Evolutionary conservation across 1,284 basidiomycete genomes (phyloP).

Genomic region (Ceraceosorus guamensis): DNA sequence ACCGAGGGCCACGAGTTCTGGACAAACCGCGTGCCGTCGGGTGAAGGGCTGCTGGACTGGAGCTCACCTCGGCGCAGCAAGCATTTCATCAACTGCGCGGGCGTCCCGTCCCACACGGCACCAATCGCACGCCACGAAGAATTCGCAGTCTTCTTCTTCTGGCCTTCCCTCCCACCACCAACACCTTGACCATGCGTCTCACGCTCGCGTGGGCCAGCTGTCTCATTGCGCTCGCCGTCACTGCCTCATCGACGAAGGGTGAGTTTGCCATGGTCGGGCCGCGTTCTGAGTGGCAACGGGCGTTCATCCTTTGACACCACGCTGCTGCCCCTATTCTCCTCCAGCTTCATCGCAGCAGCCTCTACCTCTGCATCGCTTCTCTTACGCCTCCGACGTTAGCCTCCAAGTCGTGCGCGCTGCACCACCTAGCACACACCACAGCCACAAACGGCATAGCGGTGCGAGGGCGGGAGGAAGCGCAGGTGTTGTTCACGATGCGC

Average conservation of each 20-base stretch:
- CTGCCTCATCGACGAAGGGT: too few relatives aligned
- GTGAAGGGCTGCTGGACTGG: too few relatives aligned
- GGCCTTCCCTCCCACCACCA: too few relatives aligned
- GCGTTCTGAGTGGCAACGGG: neutral
- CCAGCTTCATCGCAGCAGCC: slow-evolving; percentile 5
- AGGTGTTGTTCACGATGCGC: neutral
- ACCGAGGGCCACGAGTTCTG: too few relatives aligned
- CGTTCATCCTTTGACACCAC: neutral
- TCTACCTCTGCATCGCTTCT: slow-evolving; percentile 8
- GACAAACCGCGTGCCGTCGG: too few relatives aligned
- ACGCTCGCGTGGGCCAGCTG: neutral
- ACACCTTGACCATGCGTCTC: too few relatives aligned
- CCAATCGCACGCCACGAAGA: too few relatives aligned
- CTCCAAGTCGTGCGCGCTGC: slow-evolving; percentile 9
- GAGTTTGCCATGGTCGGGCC: neutral
- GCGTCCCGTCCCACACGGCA: too few relatives aligned
- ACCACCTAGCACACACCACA: neutral
- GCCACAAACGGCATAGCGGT: neutral
- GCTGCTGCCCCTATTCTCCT: neutral
- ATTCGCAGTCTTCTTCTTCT: too few relatives aligned
- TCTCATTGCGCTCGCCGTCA: neutral
- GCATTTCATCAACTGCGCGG: too few relatives aligned
- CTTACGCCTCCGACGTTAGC: slow-evolving; percentile 8
- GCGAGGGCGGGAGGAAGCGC: slow-evolving; percentile 1
- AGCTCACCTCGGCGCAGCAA: too few relatives aligned